These are phyloP conservation scores for Agrocybe chaxingu DNA, from an alignment of 768 basidiomycete species.

Conservation along the genomic window DNA sequence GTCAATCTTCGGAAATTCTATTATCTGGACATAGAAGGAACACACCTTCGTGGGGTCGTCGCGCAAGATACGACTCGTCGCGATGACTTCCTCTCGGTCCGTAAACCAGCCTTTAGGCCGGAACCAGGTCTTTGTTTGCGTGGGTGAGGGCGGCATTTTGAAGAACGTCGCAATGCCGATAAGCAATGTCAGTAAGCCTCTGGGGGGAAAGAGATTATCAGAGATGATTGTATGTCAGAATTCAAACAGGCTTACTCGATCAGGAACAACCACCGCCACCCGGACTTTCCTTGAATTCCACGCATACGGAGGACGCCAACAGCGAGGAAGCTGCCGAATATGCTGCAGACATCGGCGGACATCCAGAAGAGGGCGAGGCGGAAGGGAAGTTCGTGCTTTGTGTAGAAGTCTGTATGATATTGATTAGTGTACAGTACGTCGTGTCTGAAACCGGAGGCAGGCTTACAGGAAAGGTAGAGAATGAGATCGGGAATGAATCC, in stretches of 20 bases:
- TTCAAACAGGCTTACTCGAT: conserved; percentile 32
- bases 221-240: too few species aligned
- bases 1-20: not conserved
- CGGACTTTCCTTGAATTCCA: conserved; percentile 47
- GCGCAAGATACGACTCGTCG: conserved; percentile 56
- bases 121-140: conserved; percentile 56
- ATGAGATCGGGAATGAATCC: conserved; percentile 59
- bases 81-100: conserved; percentile 57
- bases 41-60: conserved; percentile 59
- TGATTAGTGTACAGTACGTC: not conserved
- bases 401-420: conserved; percentile 47
- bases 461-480: conserved; percentile 57
- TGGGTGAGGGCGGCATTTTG: conserved; percentile 58
- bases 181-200: conserved; percentile 34
- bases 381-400: conserved; percentile 54
- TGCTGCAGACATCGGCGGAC: conserved; percentile 40
- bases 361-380: conserved; percentile 58
- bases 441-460: not conserved
- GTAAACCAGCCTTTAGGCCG: conserved; percentile 63
- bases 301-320: conserved; percentile 61
- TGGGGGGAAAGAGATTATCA: not conserved
- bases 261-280: conserved; percentile 61
- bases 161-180: conserved; percentile 56
- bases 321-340: conserved; percentile 53
- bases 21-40: not conserved